These are phyloP conservation scores for Herpetomonas samuelpessoai DNA, from an alignment of 208 protist species.

Conservation along the genomic window DNA sequence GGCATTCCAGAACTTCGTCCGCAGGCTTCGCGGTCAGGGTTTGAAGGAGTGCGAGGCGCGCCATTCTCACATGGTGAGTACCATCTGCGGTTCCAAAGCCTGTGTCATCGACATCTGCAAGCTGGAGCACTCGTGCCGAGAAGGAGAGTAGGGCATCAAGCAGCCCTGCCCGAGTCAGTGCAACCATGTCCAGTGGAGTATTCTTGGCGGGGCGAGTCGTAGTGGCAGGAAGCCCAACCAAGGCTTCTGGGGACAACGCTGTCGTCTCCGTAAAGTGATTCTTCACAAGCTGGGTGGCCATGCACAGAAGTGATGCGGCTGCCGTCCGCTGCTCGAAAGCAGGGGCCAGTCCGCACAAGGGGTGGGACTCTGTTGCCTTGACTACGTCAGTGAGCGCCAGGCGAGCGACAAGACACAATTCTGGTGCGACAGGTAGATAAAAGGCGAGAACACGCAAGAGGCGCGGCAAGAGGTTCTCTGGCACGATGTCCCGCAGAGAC, in stretches of 20 bases:
- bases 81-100: not conserved
- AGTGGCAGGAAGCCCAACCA: not conserved
- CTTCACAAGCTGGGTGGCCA: slow-evolving; percentile 6
- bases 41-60: too few species aligned
- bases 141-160: not conserved
- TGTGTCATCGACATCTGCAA: not conserved
- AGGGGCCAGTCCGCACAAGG: not conserved
- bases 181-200: not conserved
- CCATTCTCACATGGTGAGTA: too few species aligned
- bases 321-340: not conserved
- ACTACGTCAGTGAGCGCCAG: not conserved
- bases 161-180: not conserved
- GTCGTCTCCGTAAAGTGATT: not conserved
- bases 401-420: not conserved
- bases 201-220: too few species aligned
- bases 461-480: not conserved
- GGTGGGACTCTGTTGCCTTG: not conserved
- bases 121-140: not conserved
- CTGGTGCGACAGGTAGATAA: not conserved
- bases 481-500: not conserved
- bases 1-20: too few species aligned
- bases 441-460: not conserved
- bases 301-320: slow-evolving; percentile 16
- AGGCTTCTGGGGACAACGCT: too few species aligned
- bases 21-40: too few species aligned